These are phyloP conservation scores for Lentinula novae-zelandiae DNA, from an alignment of 1,284 basidiomycete genomes.

Conservation along the genomic window DNA sequence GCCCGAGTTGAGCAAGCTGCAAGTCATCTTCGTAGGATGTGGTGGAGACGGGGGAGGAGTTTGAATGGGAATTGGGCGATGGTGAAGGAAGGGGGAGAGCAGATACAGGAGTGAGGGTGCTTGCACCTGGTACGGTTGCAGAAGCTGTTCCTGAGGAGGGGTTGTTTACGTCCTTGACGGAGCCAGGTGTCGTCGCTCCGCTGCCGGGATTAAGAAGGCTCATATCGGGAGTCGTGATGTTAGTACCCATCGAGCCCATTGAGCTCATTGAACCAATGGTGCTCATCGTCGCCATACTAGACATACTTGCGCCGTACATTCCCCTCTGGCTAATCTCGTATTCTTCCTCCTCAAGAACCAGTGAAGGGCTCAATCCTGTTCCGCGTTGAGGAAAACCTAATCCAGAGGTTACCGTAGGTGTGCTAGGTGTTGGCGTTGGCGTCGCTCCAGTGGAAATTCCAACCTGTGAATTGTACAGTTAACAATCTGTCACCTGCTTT, in stretches of 20 bases:
- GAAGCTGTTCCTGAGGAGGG: slow-evolving; percentile 1
- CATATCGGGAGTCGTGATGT: neutral
- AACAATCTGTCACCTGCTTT: neutral
- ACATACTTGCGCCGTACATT: slow-evolving; percentile 10
- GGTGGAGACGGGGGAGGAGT: slow-evolving; percentile 23
- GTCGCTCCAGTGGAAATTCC: neutral
- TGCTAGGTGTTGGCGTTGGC: slow-evolving; percentile 3
- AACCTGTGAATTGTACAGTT: neutral
- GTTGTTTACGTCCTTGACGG: neutral
- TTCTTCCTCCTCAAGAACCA: slow-evolving; percentile 73
- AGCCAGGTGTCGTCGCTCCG: neutral
- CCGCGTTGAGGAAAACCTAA: neutral
- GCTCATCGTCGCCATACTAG: neutral
- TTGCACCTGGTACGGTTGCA: slow-evolving; percentile 28
- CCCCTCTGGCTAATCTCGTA: slow-evolving; percentile 59
- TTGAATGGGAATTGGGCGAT: neutral
- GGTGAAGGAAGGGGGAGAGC: neutral
- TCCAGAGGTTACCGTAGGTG: neutral
- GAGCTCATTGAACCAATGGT: slow-evolving; percentile 9
- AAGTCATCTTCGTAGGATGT: neutral
- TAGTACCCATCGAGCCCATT: neutral
- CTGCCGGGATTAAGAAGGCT: slow-evolving; percentile 7
- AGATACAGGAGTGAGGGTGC: neutral
- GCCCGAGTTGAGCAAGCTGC: slow-evolving; percentile 53
- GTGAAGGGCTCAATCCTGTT: slow-evolving; percentile 44